A percentile compares a stretch with the other conserved stretches of the same genome.
These are phyloP conservation scores for Astrephomene gubernaculifera DNA, from an alignment of 139 green algal genomes.

Conservation along the genomic window DNA sequence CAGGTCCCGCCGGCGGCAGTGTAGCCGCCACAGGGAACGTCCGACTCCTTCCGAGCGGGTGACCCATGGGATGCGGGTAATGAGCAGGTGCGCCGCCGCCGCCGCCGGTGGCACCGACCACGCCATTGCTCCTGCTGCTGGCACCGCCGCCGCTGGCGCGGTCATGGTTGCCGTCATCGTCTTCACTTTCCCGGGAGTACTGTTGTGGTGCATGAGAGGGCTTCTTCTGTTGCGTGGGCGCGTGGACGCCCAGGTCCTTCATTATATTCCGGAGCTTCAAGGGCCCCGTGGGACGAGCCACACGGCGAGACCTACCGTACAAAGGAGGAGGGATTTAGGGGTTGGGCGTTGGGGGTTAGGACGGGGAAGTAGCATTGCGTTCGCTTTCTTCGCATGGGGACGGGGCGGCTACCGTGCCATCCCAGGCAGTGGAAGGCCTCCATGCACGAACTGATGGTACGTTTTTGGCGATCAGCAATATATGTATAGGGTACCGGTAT, in stretches of 20 bases:
- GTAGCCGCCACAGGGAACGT: too few species aligned
- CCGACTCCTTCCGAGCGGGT: too few species aligned
- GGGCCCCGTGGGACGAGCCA: not conserved
- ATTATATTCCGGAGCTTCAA: slow-evolving; percentile 19
- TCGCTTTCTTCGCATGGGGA: not conserved
- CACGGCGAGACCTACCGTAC: not conserved
- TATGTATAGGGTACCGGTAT: not conserved
- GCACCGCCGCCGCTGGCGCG: not conserved
- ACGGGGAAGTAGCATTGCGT: not conserved
- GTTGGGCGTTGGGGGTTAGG: not conserved
- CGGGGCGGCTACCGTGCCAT: not conserved
- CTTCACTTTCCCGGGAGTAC: not conserved
- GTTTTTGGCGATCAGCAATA: not conserved
- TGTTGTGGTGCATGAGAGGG: not conserved
- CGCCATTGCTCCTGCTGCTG: not conserved
- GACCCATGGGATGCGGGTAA: too few species aligned
- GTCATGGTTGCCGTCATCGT: not conserved
- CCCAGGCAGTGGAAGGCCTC: not conserved
- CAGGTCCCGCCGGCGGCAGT: too few species aligned
- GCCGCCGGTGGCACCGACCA: not conserved
- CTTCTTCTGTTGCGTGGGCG: not conserved
- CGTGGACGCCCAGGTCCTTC: not conserved
- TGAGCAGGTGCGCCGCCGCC: too few species aligned
- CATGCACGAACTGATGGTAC: too few species aligned
- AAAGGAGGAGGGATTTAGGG: not conserved